phyloP scores from a whole-genome alignment of 768 basidiomycete species.

The Leccinum variicolor region DNA sequence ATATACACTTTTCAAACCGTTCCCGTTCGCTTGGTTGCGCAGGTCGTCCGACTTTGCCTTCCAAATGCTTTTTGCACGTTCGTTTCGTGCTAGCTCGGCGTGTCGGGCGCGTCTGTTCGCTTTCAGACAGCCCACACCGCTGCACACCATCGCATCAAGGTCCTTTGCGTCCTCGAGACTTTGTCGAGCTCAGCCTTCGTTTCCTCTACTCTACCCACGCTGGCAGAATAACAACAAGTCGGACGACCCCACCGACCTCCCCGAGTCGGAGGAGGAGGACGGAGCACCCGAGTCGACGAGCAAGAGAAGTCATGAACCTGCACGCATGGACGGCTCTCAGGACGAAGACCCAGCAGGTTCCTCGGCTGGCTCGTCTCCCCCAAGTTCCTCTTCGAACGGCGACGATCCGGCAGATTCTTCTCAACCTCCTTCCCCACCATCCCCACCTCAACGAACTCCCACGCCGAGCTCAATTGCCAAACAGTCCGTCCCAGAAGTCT shows the following conservation, averaged over 20 bases:
- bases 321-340: constrained; percentile 23
- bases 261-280: constrained; percentile 22
- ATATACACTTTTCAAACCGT: neutral
- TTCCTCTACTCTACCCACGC: constrained; percentile 32
- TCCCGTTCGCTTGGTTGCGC: constrained; percentile 7
- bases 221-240: constrained; percentile 36
- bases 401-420: constrained; percentile 37
- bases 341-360: constrained; percentile 33
- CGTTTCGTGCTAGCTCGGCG: constrained; percentile 13
- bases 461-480: constrained; percentile 65
- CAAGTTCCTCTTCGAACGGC: constrained; percentile 31
- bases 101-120: constrained; percentile 13
- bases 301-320: constrained; percentile 16
- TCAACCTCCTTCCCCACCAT: constrained; percentile 22
- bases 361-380: constrained; percentile 29
- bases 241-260: constrained; percentile 21
- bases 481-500: constrained; percentile 83
- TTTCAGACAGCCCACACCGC: constrained; percentile 1
- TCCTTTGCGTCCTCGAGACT: constrained; percentile 26
- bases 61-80: constrained; percentile 24
- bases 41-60: constrained; percentile 12
- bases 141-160: constrained; percentile 18
- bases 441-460: constrained; percentile 35
- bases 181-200: constrained; percentile 29
- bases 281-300: constrained; percentile 22